A percentile compares a stretch with the other conserved stretches of the same genome.
Evolutionary conservation across 164 flowering plant genomes (phyloP).

Genomic region (Annona cherimola): DNA sequence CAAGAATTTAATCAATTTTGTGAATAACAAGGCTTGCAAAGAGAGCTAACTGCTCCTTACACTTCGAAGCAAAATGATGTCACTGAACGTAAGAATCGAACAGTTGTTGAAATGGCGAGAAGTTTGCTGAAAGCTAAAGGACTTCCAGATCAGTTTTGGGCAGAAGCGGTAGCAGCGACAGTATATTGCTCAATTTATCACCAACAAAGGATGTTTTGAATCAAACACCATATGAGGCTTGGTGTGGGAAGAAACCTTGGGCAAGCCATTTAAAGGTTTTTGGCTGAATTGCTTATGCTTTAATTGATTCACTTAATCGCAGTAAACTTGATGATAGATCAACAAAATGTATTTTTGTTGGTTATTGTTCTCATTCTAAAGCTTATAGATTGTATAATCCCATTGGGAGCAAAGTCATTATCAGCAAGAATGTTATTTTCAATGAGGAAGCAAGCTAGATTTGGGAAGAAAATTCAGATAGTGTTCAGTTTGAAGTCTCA

Average conservation of each 20-base stretch:
- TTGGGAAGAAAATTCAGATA: not conserved
- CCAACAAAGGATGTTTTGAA: not conserved
- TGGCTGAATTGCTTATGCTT: not conserved
- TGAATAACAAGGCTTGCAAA: not conserved
- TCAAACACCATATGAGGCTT: too few relatives aligned
- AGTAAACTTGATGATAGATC: not conserved
- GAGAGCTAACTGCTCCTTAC: slow-evolving; percentile 1
- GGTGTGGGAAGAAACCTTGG: not conserved
- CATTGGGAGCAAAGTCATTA: not conserved
- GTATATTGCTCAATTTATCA: not conserved
- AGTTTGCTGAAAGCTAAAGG: not conserved
- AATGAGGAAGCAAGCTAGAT: not conserved
- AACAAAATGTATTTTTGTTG: too few relatives aligned
- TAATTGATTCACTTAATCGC: not conserved
- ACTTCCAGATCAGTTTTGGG: too few relatives aligned
- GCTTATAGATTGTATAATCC: not conserved
- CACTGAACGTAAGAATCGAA: too few relatives aligned
- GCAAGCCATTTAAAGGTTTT: not conserved
- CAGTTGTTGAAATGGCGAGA: not conserved
- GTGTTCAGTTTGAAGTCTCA: not conserved
- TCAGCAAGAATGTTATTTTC: slow-evolving; percentile 1
- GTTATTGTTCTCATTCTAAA: too few relatives aligned
- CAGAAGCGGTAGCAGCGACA: not conserved
- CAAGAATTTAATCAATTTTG: not conserved
- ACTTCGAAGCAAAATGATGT: slow-evolving; percentile 5